Percentiles rank a stretch among this genome's conserved stretches.
phyloP scores from a whole-genome alignment of 768 basidiomycete genomes.

The Lyophyllum semitale region DNA sequence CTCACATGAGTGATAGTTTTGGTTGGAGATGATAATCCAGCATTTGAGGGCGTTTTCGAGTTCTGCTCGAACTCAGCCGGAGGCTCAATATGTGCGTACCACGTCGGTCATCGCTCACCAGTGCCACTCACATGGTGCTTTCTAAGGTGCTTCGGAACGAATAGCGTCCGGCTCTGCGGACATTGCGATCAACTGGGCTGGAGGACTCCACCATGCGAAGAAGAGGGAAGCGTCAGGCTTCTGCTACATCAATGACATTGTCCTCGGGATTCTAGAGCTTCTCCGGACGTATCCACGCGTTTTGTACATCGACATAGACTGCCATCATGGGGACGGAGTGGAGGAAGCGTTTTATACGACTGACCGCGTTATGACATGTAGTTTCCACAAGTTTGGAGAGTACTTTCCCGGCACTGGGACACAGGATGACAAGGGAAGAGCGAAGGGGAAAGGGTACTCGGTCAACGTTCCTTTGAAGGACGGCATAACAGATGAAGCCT shows the following conservation, averaged over 20 bases:
- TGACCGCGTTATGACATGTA: slow-evolving; percentile 95
- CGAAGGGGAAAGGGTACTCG: slow-evolving; percentile 83
- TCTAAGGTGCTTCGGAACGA: slow-evolving; percentile 78
- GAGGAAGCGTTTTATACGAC: slow-evolving; percentile 99
- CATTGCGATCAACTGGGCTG: slow-evolving; percentile 97
- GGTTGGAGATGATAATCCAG: slow-evolving; percentile 92
- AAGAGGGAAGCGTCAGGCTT: slow-evolving; percentile 97
- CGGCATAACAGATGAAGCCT: slow-evolving; percentile 90
- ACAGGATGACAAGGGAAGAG: slow-evolving; percentile 82
- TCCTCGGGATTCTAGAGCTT: slow-evolving; percentile 91
- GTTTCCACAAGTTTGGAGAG: slow-evolving; percentile 97
- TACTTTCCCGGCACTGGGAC: slow-evolving; percentile 90
- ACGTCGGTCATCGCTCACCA: background rate
- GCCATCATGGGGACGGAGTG: slow-evolving; percentile 98
- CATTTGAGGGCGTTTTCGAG: slow-evolving; percentile 95
- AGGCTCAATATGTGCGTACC: slow-evolving; percentile 81
- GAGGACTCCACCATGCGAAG: slow-evolving; percentile 99
- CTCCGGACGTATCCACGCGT: slow-evolving; percentile 85
- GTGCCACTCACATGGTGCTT: background rate
- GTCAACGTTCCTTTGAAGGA: slow-evolving; percentile 94
- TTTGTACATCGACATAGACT: slow-evolving; percentile 96
- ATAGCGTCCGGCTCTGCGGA: slow-evolving; percentile 83
- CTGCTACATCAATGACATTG: slow-evolving; percentile 99
- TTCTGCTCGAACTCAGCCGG: slow-evolving; percentile 97
- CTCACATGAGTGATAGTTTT: slow-evolving; percentile 38